phyloP scores from a whole-genome alignment of 2,329 filamentous ascomycete genomes.

The Pseudogymnoascus sp. region DNA sequence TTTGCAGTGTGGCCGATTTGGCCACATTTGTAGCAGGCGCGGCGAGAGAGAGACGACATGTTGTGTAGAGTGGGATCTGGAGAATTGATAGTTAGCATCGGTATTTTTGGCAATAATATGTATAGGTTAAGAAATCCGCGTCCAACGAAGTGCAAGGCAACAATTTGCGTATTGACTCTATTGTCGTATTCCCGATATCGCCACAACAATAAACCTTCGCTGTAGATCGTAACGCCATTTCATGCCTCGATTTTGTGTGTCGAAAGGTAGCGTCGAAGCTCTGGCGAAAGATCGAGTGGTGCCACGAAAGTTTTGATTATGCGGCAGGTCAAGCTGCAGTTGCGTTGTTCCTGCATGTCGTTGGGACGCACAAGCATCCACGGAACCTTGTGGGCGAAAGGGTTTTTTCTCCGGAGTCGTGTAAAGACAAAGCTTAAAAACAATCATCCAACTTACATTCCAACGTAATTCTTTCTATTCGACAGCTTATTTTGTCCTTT shows the following conservation, averaged over 20 bases:
- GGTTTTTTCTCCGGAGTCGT: background rate
- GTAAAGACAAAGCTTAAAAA: slow-evolving; percentile 5
- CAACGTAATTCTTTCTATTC: slow-evolving; percentile 6
- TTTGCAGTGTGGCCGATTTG: slow-evolving; percentile 76
- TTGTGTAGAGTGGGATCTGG: slow-evolving; percentile 4
- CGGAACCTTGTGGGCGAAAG: background rate
- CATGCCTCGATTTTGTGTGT: background rate
- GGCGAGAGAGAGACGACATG: slow-evolving; percentile 75
- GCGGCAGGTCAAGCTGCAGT: slow-evolving; percentile 4
- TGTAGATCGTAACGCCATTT: background rate
- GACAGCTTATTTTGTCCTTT: slow-evolving; percentile 5
- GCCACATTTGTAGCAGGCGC: slow-evolving; percentile 65
- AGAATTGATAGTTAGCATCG: slow-evolving; percentile 1
- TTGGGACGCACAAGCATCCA: background rate
- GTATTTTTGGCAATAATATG: background rate
- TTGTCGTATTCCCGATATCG: background rate
- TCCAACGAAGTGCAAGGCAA: background rate
- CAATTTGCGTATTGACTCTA: background rate
- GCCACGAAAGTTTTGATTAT: slow-evolving; percentile 2
- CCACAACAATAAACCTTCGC: background rate
- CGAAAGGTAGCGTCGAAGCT: background rate
- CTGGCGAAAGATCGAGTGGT: slow-evolving; percentile 1
- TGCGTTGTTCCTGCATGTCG: slow-evolving; percentile 7
- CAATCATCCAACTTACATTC: slow-evolving; percentile 6
- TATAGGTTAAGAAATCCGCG: background rate